Percentiles rank a stretch among this genome's conserved stretches.
These are phyloP conservation scores for Fusarium camptoceras DNA, from an alignment of 2,329 filamentous ascomycete genomes.

Conservation along the genomic window DNA sequence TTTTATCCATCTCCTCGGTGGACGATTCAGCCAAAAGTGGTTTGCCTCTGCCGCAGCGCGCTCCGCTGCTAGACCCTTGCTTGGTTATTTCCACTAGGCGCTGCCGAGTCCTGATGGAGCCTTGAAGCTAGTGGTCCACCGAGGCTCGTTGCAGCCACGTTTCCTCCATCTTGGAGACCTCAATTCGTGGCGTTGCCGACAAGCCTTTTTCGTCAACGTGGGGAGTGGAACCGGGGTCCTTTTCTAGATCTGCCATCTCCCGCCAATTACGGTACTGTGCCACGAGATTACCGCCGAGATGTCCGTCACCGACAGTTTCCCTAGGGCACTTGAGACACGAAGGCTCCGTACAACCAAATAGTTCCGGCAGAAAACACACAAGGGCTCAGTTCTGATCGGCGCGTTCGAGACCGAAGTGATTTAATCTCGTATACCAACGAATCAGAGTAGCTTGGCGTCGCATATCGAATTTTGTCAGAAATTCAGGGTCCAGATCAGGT, in stretches of 20 bases:
- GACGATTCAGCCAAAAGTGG: conserved; percentile 18
- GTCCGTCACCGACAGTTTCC: conserved; percentile 32
- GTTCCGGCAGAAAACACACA: conserved; percentile 3
- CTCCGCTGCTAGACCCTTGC: conserved; percentile 30
- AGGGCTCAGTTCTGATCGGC: conserved; percentile 17
- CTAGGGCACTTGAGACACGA: not conserved
- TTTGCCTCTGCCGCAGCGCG: conserved; percentile 31
- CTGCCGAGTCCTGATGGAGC: conserved; percentile 24
- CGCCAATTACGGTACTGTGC: conserved; percentile 3
- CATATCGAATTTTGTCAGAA: conserved; percentile 29
- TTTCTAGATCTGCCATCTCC: conserved; percentile 6
- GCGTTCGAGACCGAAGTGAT: conserved; percentile 31
- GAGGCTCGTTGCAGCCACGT: conserved; percentile 42
- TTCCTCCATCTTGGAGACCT: conserved; percentile 28
- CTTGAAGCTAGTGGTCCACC: not conserved
- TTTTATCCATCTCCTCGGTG: conserved; percentile 19
- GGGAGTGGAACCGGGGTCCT: conserved; percentile 10
- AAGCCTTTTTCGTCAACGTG: conserved; percentile 17
- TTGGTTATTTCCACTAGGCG: conserved; percentile 26
- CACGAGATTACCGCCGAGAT: not conserved
- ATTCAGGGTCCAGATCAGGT: conserved; percentile 36
- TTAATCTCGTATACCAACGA: conserved; percentile 3
- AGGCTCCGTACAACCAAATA: conserved; percentile 1
- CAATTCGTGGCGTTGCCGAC: conserved; percentile 34
- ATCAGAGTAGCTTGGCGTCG: conserved; percentile 13